Percentiles rank a stretch among this genome's conserved stretches.
Evolutionary conservation across 306 rosid species (phyloP).

Genomic region (Sicyos edulis): DNA sequence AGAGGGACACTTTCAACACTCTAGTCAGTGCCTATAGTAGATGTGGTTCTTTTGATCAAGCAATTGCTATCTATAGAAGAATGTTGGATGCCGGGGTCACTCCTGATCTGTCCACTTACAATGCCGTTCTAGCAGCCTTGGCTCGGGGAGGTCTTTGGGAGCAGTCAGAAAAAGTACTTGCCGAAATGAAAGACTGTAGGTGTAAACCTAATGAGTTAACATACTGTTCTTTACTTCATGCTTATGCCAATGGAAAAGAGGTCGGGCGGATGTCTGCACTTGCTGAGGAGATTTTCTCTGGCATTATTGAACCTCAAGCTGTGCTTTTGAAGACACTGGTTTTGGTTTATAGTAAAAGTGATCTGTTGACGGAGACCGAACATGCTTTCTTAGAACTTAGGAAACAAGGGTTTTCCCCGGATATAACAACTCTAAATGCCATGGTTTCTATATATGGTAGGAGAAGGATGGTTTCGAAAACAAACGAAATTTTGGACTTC

Average conservation of each 20-base stretch:
- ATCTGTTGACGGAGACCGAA: slow-evolving; percentile 73
- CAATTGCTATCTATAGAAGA: slow-evolving; percentile 66
- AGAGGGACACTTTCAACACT: slow-evolving; percentile 85
- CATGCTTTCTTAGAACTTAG: slow-evolving; percentile 61
- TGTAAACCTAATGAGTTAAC: slow-evolving; percentile 84
- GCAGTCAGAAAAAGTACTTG: slow-evolving; percentile 71
- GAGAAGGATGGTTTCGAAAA: slow-evolving; percentile 66
- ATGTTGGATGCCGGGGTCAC: slow-evolving; percentile 83
- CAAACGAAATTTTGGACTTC: slow-evolving; percentile 64
- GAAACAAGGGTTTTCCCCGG: slow-evolving; percentile 57
- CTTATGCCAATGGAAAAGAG: slow-evolving; percentile 85
- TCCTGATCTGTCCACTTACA: slow-evolving; percentile 80
- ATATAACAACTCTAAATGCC: slow-evolving; percentile 69
- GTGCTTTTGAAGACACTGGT: slow-evolving; percentile 90
- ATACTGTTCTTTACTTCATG: slow-evolving; percentile 79
- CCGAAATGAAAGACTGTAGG: slow-evolving; percentile 67
- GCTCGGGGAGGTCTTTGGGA: slow-evolving; percentile 93
- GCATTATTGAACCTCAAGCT: slow-evolving; percentile 48
- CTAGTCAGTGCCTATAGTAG: slow-evolving; percentile 84
- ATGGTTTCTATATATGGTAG: slow-evolving; percentile 89
- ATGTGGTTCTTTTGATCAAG: slow-evolving; percentile 80
- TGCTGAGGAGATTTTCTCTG: slow-evolving; percentile 71
- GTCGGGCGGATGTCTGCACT: slow-evolving; percentile 53
- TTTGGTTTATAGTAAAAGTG: slow-evolving; percentile 69
- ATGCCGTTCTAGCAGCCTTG: slow-evolving; percentile 84